Percentiles rank a stretch among this genome's conserved stretches.
Evolutionary conservation across 768 basidiomycete species (phyloP).

Genomic region (Phlebiopsis flavidoalba): DNA sequence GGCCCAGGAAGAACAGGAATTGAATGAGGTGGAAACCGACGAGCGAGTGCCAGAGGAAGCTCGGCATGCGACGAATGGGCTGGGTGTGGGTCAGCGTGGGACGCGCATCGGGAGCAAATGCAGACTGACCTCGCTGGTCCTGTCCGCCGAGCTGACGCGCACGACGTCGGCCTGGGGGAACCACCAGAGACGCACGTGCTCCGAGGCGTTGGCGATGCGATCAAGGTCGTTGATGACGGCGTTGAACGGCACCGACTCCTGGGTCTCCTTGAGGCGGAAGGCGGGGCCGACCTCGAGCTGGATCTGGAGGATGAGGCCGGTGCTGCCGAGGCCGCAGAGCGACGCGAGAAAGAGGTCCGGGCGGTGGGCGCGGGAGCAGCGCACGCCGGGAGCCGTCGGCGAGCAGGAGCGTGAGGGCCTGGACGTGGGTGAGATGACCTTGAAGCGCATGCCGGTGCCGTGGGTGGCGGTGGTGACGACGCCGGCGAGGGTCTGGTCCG

Average conservation of each 20-base stretch:
- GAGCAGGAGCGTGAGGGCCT: slow-evolving; percentile 68
- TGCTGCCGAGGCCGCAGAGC: slow-evolving; percentile 85
- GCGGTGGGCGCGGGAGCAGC: slow-evolving; percentile 58
- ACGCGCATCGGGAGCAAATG: neutral
- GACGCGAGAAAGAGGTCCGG: slow-evolving; percentile 84
- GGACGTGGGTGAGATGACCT: slow-evolving; percentile 76
- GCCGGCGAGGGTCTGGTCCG: slow-evolving; percentile 90
- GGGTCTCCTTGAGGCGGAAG: slow-evolving; percentile 75
- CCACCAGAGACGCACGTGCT: slow-evolving; percentile 97
- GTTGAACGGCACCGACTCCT: slow-evolving; percentile 57
- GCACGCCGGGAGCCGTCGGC: slow-evolving; percentile 68
- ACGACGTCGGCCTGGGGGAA: slow-evolving; percentile 75
- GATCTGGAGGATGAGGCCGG: slow-evolving; percentile 81
- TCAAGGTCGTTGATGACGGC: slow-evolving; percentile 57
- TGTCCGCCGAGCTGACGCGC: slow-evolving; percentile 66
- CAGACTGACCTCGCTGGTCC: slow-evolving; percentile 67
- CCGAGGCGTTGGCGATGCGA: slow-evolving; percentile 50
- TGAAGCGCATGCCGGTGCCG: slow-evolving; percentile 78
- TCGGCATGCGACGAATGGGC: slow-evolving; percentile 37
- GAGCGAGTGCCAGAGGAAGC: slow-evolving; percentile 67
- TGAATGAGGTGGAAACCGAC: slow-evolving; percentile 81
- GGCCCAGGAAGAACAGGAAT: slow-evolving; percentile 72
- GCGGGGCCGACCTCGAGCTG: slow-evolving; percentile 75
- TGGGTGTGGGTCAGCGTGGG: neutral
- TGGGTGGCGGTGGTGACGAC: slow-evolving; percentile 93